Percentiles rank a stretch among this genome's conserved stretches.
Conservation (phyloP, 345 rosid genomes). For the Abelmoschus esculentus region DNA sequence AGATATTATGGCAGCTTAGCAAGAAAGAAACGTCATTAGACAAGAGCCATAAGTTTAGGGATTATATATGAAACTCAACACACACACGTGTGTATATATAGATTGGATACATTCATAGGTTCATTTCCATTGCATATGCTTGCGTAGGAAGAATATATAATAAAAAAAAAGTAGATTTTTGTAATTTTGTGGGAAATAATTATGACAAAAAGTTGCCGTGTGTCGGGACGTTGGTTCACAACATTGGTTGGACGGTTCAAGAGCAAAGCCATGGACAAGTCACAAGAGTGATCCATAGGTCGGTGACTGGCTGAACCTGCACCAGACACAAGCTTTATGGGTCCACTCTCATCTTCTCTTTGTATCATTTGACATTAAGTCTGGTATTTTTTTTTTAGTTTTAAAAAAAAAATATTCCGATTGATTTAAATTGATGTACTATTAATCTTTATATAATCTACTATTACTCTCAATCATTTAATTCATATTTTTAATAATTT, state of each 20-base stretch:
- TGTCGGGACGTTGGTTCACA: not conserved
- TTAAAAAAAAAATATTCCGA: too few relatives aligned
- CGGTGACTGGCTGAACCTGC: not conserved
- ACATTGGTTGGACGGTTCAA: conserved; percentile 11
- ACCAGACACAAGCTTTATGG: not conserved
- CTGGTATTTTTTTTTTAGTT: not conserved
- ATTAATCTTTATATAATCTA: too few relatives aligned
- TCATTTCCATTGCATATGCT: not conserved
- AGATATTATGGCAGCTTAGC: too few relatives aligned
- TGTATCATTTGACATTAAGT: not conserved
- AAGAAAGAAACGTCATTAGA: not conserved
- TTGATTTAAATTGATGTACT: too few relatives aligned
- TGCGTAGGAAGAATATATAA: not conserved
- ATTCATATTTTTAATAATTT: too few relatives aligned
- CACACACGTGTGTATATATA: not conserved
- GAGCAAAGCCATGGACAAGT: not conserved
- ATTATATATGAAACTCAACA: not conserved
- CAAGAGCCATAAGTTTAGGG: not conserved
- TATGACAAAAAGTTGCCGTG: not conserved
- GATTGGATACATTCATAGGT: not conserved
- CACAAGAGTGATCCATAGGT: not conserved
- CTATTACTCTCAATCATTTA: too few relatives aligned
- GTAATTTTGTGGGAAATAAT: conserved; percentile 6
- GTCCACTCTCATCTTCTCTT: not conserved
- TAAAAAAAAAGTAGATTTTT: conserved; percentile 8